These are phyloP conservation scores for Epichloe aotearoae DNA, from an alignment of 2,329 filamentous ascomycete species.

Conservation along the genomic window DNA sequence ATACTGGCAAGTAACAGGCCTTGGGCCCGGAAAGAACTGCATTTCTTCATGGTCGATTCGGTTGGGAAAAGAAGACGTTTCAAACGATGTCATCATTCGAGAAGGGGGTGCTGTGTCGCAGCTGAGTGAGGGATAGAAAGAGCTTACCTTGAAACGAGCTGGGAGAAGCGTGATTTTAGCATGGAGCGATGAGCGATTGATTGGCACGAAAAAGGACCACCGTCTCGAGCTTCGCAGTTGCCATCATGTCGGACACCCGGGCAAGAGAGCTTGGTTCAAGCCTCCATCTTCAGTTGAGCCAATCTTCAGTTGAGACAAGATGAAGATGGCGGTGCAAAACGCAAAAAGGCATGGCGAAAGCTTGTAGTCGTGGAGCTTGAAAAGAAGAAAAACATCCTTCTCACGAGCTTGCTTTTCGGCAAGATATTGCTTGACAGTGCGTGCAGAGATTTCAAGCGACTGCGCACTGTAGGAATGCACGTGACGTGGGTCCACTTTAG, in stretches of 20 bases:
- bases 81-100: slow-evolving; percentile 58
- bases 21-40: slow-evolving; percentile 52
- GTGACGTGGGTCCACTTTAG: slow-evolving; percentile 10
- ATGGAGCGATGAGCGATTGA: too few relatives aligned
- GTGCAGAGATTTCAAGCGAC: slow-evolving; percentile 13
- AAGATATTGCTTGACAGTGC: slow-evolving; percentile 23
- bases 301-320: not conserved
- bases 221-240: not conserved
- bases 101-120: slow-evolving; percentile 3
- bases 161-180: not conserved
- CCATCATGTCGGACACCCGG: not conserved
- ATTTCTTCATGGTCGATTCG: slow-evolving; percentile 78
- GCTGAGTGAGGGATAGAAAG: slow-evolving; percentile 1
- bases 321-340: too few relatives aligned
- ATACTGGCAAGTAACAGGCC: slow-evolving; percentile 89
- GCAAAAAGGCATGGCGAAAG: not conserved
- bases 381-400: not conserved
- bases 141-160: slow-evolving; percentile 13
- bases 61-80: slow-evolving; percentile 77
- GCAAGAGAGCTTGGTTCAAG: not conserved
- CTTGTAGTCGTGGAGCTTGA: not conserved
- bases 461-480: slow-evolving; percentile 16
- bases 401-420: slow-evolving; percentile 4
- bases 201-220: not conserved
- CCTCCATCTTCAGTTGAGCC: not conserved